Evolutionary conservation across 2,329 filamentous ascomycete species (phyloP), one percentile per base, ranked within the genome.

Genomic region (Nannizzia gypsea): DNA sequence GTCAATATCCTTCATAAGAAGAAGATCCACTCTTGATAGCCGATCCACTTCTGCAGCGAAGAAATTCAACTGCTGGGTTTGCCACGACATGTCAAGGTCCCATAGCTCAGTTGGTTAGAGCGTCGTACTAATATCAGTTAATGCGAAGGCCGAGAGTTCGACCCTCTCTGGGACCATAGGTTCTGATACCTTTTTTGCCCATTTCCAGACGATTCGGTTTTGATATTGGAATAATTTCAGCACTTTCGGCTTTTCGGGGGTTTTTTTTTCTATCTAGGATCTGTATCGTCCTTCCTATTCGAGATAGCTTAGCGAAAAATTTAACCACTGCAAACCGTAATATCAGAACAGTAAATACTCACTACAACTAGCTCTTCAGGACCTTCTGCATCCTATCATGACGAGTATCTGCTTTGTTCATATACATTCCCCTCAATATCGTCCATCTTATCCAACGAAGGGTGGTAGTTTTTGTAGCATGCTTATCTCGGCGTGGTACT

Each of bases 401-500:
- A 26, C 6, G 31, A 11, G 9, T 22, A 26, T 48, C 24, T 48
- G 9, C 1, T 48, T 13, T 48, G 6, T 48, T 48, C 3, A 6
- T 48, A 5, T 48, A 20, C 22, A 3, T 52, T 6, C 40, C n/a
- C 8, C 6, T 46, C 42, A 13, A 17, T 13, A 9, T 28, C 2
- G 8, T 36, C 15, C 8, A 13, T 38, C 17, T 38, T 15, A 15
- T 15, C 31, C 13, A 6, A 31, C 17, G 6, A 40, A 2, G 6
- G 17, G 46, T 6, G 6, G 24, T 28, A 28, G 11, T 24, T 13
- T 31, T 15, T n/a, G 13, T 31, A 22, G 11, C 15, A 28, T 38
- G 8, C 38, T 20, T 38, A 38, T 42, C 17, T 58, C 46, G 55
- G 58, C 54, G 57, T 78, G 81, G 72, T 95, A 90, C 68, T 89